Conservation (phyloP, 371 early-diverging fungal species). For the Sporodiniella umbellata region DNA sequence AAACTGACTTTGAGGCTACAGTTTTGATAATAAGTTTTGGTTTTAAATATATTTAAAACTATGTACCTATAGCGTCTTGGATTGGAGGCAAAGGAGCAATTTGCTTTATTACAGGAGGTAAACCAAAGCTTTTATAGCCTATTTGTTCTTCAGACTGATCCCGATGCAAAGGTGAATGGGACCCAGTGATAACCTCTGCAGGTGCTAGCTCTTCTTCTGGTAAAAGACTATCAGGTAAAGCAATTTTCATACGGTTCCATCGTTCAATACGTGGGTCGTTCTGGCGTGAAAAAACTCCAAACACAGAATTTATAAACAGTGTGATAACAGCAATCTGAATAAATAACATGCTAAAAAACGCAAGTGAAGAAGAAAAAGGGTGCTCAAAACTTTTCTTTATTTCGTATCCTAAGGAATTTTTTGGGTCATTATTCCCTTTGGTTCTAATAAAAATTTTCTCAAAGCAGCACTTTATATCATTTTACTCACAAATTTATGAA, state of each 20-base stretch:
- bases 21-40: too few species aligned
- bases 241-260: slow-evolving; percentile 5
- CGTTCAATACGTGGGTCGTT: neutral
- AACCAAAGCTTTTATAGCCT: neutral
- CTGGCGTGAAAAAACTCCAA: neutral
- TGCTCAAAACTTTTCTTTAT: neutral
- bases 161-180: too few species aligned
- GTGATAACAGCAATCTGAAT: neutral
- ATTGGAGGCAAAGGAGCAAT: neutral
- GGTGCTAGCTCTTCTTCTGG: neutral
- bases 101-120: neutral
- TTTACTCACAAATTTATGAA: too few species aligned
- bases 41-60: too few species aligned
- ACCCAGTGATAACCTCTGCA: neutral
- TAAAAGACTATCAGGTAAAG: slow-evolving; percentile 7
- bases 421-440: neutral
- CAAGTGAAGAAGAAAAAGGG: neutral
- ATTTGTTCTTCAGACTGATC: neutral
- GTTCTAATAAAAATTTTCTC: neutral
- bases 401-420: neutral
- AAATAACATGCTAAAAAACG: neutral
- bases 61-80: neutral
- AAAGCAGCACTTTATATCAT: too few species aligned
- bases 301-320: neutral
- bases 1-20: neutral